Conservation (phyloP, 306 rosid species). For the Vigna hirtella region DNA sequence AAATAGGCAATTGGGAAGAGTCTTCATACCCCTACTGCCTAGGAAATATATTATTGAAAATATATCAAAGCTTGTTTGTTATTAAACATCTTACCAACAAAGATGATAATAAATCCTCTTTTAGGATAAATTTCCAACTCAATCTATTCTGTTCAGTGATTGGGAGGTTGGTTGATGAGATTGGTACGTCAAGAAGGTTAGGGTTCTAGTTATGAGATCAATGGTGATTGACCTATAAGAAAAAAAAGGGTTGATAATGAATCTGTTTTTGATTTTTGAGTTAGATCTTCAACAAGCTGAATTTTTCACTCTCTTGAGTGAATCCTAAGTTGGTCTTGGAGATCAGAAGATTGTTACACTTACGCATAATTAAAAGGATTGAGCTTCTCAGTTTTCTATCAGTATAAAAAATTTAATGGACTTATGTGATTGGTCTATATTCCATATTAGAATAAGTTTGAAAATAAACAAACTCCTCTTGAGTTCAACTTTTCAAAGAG, state of each 20-base stretch:
- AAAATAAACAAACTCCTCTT: too few species aligned
- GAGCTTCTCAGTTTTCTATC: background rate
- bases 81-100: background rate
- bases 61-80: background rate
- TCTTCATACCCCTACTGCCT: background rate
- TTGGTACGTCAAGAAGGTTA: background rate
- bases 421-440: background rate
- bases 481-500: too few species aligned
- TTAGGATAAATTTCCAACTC: constrained; percentile 10
- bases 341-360: background rate
- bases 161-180: background rate
- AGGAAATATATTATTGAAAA: background rate
- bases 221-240: background rate
- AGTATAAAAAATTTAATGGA: background rate
- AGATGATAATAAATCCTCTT: constrained; percentile 15
- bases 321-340: too few species aligned
- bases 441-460: background rate
- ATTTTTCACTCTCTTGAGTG: too few species aligned
- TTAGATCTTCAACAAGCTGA: background rate
- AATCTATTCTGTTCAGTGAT: background rate
- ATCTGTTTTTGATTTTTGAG: background rate
- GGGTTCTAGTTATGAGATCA: background rate
- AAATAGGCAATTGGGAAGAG: constrained; percentile 1
- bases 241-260: background rate
- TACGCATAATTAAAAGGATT: too few species aligned